These are phyloP conservation scores for Clonostachys sp. DNA, from an alignment of 2,329 filamentous ascomycete genomes.

Conservation along the genomic window DNA sequence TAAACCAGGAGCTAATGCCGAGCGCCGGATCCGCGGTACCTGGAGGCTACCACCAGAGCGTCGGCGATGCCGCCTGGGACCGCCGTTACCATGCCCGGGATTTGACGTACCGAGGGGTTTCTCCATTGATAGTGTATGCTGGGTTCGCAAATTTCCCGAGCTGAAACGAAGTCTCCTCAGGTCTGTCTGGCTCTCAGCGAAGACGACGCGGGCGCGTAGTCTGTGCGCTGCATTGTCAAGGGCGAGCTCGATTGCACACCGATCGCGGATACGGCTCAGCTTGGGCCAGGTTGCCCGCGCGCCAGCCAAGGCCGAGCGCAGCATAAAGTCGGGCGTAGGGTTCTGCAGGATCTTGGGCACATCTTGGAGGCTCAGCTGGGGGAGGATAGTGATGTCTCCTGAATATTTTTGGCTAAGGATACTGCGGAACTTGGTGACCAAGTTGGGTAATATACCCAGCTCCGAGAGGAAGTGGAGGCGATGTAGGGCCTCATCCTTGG, in stretches of 20 bases:
- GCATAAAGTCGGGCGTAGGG: slow-evolving; percentile 82
- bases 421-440: slow-evolving; percentile 72
- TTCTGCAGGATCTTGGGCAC: slow-evolving; percentile 77
- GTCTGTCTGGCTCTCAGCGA: slow-evolving; percentile 61
- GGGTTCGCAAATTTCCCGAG: background rate
- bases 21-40: slow-evolving; percentile 25
- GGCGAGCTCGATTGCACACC: slow-evolving; percentile 83
- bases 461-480: slow-evolving; percentile 77
- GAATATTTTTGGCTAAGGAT: slow-evolving; percentile 89
- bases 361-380: slow-evolving; percentile 69
- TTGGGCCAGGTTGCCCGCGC: slow-evolving; percentile 92
- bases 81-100: background rate
- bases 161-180: slow-evolving; percentile 38
- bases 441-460: slow-evolving; percentile 73
- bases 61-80: slow-evolving; percentile 34
- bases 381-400: slow-evolving; percentile 91
- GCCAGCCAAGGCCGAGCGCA: slow-evolving; percentile 69
- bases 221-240: slow-evolving; percentile 71
- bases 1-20: slow-evolving; percentile 28
- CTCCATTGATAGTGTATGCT: slow-evolving; percentile 6
- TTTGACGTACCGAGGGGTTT: slow-evolving; percentile 7
- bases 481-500: slow-evolving; percentile 76
- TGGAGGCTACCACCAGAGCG: slow-evolving; percentile 46
- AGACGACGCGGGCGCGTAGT: slow-evolving; percentile 63
- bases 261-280: slow-evolving; percentile 77